Evolutionary conservation across 768 basidiomycete genomes (phyloP).

Genomic region (Russula sp.): DNA sequence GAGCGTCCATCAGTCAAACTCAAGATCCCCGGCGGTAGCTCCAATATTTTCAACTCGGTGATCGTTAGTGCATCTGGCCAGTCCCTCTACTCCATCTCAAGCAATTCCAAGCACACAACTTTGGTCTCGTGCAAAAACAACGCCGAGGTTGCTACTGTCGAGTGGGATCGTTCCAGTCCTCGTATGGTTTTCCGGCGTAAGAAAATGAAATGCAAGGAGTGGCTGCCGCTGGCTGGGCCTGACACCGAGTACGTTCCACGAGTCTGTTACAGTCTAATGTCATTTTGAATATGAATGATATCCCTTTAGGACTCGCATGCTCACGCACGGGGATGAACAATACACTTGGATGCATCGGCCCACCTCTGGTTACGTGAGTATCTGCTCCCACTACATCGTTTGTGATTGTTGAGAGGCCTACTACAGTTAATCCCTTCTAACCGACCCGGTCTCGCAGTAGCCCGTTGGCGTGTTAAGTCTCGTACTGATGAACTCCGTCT

Average conservation of each 20-base stretch:
- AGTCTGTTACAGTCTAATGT: not conserved
- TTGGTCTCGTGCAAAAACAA: conserved; percentile 4
- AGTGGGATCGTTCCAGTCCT: conserved; percentile 23
- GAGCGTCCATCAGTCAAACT: conserved; percentile 20
- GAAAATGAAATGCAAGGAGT: conserved; percentile 23
- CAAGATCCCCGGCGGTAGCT: conserved; percentile 6
- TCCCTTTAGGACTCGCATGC: conserved; percentile 8
- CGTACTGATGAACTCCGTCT: conserved; percentile 10
- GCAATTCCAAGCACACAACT: conserved; percentile 15
- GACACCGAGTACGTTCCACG: conserved; percentile 16
- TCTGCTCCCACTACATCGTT: not conserved
- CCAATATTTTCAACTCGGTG: conserved; percentile 16
- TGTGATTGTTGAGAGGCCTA: not conserved
- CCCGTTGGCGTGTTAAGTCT: conserved; percentile 19
- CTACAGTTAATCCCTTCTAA: conserved; percentile 18
- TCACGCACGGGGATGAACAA: conserved; percentile 15
- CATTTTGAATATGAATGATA: not conserved
- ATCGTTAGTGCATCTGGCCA: conserved; percentile 6
- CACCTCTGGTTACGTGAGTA: conserved; percentile 16
- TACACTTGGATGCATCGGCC: conserved; percentile 14
- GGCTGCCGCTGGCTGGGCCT: conserved; percentile 21
- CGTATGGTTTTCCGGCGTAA: conserved; percentile 18
- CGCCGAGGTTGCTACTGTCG: conserved; percentile 16
- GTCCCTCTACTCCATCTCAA: conserved; percentile 8
- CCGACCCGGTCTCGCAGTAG: conserved; percentile 22